A percentile compares a stretch with the other conserved stretches of the same genome.
phyloP scores from a whole-genome alignment of 2,329 filamentous ascomycete genomes.

The Paraphaeosphaeria minitans region DNA sequence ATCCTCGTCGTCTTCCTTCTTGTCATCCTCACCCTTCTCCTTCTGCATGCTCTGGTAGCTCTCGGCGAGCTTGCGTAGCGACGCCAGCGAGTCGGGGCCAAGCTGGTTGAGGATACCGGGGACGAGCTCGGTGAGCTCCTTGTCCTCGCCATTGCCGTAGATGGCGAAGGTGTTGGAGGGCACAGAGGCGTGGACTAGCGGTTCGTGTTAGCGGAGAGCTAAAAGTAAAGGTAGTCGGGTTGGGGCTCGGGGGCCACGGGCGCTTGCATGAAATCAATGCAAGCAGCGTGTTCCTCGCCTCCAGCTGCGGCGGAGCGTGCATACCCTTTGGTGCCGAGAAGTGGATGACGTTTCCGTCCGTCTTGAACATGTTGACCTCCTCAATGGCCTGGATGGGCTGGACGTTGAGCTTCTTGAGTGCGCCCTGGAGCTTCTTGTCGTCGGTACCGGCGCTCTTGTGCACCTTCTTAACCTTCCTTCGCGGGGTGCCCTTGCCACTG shows the following conservation, averaged over 20 bases:
- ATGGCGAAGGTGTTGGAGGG: slow-evolving; percentile 99
- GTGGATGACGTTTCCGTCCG: slow-evolving; percentile 99
- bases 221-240: not conserved
- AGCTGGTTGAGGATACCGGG: slow-evolving; percentile 99
- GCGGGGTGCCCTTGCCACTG: slow-evolving; percentile 96
- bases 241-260: not conserved
- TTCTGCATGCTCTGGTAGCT: slow-evolving; percentile 99
- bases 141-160: slow-evolving; percentile 98
- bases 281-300: not conserved
- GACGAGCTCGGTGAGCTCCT: slow-evolving; percentile 99
- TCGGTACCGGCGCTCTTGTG: slow-evolving; percentile 91
- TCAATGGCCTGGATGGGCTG: slow-evolving; percentile 99
- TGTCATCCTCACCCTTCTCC: slow-evolving; percentile 77
- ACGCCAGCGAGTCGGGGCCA: slow-evolving; percentile 95
- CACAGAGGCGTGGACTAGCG: slow-evolving; percentile 89
- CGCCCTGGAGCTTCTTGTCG: slow-evolving; percentile 98
- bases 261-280: not conserved
- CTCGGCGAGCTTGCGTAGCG: slow-evolving; percentile 97
- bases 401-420: slow-evolving; percentile 99
- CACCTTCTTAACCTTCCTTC: slow-evolving; percentile 98
- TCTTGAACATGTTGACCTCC: slow-evolving; percentile 99
- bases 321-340: slow-evolving; percentile 96
- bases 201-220: slow-evolving; percentile 15
- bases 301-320: slow-evolving; percentile 32
- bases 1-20: slow-evolving; percentile 67